These are phyloP conservation scores for Knoxdaviesia proteae DNA, from an alignment of 2,329 filamentous ascomycete genomes.

Conservation along the genomic window DNA sequence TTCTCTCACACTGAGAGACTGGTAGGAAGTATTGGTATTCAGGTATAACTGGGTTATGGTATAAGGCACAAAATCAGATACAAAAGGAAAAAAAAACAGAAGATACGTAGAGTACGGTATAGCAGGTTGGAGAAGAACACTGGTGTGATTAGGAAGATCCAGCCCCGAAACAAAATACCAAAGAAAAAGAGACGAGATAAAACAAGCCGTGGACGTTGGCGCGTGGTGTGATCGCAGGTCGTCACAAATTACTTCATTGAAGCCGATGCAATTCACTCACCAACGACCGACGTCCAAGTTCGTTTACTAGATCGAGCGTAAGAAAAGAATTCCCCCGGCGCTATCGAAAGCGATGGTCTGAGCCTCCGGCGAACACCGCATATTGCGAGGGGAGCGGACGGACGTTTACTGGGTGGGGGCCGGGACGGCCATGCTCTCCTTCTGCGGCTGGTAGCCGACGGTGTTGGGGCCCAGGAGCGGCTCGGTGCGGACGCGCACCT, in stretches of 20 bases:
- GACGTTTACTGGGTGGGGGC: background rate
- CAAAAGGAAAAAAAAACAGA: background rate
- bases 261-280: background rate
- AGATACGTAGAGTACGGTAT: background rate
- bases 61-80: background rate
- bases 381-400: background rate
- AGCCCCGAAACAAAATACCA: background rate
- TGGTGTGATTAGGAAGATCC: no score
- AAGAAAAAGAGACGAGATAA: background rate
- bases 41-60: background rate
- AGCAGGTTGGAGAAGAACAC: background rate
- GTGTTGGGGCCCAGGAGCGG: conserved; percentile 9
- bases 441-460: conserved; percentile 17
- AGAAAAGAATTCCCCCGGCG: no score
- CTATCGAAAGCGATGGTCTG: background rate
- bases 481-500: conserved; percentile 16
- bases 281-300: background rate
- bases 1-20: background rate
- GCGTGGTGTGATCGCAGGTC: background rate
- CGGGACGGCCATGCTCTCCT: conserved; percentile 17
- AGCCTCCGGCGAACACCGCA: background rate
- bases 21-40: background rate
- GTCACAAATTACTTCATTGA: background rate
- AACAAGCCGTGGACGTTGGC: background rate
- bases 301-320: background rate